Base-by-base conservation (phyloP, 768 basidiomycete species). In the Lactarius trivialis region DNA sequence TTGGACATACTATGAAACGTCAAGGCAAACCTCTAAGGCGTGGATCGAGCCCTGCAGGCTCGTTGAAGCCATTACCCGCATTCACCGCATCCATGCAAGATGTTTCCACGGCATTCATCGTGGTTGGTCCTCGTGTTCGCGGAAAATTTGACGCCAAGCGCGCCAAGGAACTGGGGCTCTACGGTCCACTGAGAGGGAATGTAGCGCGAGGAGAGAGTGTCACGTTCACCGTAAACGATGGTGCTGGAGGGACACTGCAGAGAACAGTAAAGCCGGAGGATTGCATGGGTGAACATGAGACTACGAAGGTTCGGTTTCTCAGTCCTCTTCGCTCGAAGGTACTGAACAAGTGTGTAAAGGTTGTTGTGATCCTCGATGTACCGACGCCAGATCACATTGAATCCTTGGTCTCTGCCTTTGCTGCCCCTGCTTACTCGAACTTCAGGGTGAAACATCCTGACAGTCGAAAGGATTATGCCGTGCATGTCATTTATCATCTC, bases 141-240 rank as follows among this genome's bases (percentile, higher is more conserved):
- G 84, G 84, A 0, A 91, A 89, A 72, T 96, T 98, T 69, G 81
- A 93, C 63, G 84, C 73, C 0, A 71, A 75, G 64, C 84, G 82
- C 65, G 90, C 93, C 0, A 69, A 76, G 9, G 81, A 76, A 49
- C 76, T 93, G 2, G 85, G 87, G 6, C 74, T 98, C 2, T 81
- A 81, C 3, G 88, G 90, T 0, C 80, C 79, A 6, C 60, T 83
- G 11, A 79, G 90, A n/a, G 79, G 77, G 1, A 74, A 71, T 56
- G 74, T 96, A n/a, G 79, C 84, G 4, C 80, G 72, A 56, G 93
- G 94, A 9, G 76, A 87, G 70, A 72, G 77, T 0, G 77, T 94
- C 39, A 83, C 81, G 0, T 78, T 88, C 58, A 75, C 75, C 30
- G 79, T 82, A 3, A 73, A 79, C 55, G 79, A 81, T 26, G 75